Percentiles rank a stretch among this genome's conserved stretches.
These are phyloP conservation scores for Alectoria sarmentosa DNA, from an alignment of 495 filamentous ascomycete species.

Conservation along the genomic window DNA sequence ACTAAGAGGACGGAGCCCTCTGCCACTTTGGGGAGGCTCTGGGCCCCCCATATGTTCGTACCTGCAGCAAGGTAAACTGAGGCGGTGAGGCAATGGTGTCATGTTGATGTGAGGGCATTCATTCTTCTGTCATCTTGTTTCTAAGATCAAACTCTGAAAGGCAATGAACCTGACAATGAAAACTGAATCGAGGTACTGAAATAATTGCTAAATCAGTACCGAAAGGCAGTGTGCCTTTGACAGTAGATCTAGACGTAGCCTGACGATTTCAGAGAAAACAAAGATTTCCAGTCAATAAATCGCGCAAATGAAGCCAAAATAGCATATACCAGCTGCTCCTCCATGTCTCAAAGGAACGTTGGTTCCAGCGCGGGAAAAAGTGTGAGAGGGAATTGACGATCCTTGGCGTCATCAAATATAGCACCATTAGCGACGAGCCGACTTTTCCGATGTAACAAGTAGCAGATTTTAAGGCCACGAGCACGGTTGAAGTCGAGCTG, in stretches of 20 bases:
- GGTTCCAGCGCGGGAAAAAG: not conserved
- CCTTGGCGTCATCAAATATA: slow-evolving; percentile 11
- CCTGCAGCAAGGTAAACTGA: not conserved
- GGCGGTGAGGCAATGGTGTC: not conserved
- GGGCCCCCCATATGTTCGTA: not conserved
- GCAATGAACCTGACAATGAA: not conserved
- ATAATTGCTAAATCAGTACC: not conserved
- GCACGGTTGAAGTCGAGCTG: not conserved
- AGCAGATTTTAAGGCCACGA: not conserved
- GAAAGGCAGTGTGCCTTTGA: not conserved
- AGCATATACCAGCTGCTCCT: slow-evolving; percentile 5
- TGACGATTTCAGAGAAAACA: not conserved
- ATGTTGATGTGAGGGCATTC: not conserved
- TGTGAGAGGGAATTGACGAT: not conserved
- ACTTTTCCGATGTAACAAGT: not conserved
- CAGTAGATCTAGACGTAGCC: not conserved
- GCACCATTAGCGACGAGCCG: not conserved
- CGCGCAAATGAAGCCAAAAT: slow-evolving; percentile 6
- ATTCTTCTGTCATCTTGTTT: not conserved
- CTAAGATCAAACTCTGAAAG: not conserved
- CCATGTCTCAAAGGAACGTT: not conserved
- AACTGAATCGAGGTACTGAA: not conserved
- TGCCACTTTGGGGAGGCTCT: not conserved
- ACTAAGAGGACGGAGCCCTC: not conserved
- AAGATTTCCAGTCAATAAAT: not conserved